Percentiles rank a stretch among this genome's conserved stretches.
phyloP scores from a whole-genome alignment of 495 filamentous ascomycete species.

The Aspergillus sparsus region DNA sequence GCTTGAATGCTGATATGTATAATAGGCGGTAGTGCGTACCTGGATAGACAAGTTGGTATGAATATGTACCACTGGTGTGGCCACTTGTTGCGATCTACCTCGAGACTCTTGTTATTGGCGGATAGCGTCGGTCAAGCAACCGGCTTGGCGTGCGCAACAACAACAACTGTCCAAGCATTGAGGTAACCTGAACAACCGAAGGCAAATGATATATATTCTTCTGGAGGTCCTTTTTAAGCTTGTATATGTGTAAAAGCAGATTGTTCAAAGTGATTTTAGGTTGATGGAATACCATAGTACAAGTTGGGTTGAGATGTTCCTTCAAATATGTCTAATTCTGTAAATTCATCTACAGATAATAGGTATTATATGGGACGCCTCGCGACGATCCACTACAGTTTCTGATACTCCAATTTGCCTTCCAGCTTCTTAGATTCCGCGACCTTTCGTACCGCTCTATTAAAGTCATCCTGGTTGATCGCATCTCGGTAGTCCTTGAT shows the following conservation, averaged over 20 bases:
- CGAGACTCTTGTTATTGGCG: conserved; percentile 13
- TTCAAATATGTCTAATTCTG: conserved; percentile 18
- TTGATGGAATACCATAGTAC: no score
- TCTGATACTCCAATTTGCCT: conserved; percentile 96
- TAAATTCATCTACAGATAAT: conserved; percentile 11
- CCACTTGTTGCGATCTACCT: conserved; percentile 21
- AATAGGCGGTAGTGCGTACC: background rate
- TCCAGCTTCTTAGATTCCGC: conserved; percentile 97
- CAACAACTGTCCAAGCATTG: background rate
- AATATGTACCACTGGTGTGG: conserved; percentile 13
- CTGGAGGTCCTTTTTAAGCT: no score
- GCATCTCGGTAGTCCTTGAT: conserved; percentile 97
- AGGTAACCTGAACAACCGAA: background rate
- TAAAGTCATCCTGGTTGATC: conserved; percentile 98
- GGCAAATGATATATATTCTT: no score
- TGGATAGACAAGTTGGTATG: background rate
- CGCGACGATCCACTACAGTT: conserved; percentile 61
- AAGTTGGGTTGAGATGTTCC: background rate
- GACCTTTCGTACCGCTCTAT: conserved; percentile 96
- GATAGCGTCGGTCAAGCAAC: conserved; percentile 13
- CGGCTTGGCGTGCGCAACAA: conserved; percentile 14
- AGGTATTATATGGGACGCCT: no score
- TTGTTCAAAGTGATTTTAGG: no score
- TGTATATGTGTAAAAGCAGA: no score
- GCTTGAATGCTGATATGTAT: no score